Percentiles rank a stretch among this genome's conserved stretches.
These are phyloP conservation scores for Hyphopichia pseudoburtonii DNA, from an alignment of 1,139 yeast genomes.

Conservation along the genomic window DNA sequence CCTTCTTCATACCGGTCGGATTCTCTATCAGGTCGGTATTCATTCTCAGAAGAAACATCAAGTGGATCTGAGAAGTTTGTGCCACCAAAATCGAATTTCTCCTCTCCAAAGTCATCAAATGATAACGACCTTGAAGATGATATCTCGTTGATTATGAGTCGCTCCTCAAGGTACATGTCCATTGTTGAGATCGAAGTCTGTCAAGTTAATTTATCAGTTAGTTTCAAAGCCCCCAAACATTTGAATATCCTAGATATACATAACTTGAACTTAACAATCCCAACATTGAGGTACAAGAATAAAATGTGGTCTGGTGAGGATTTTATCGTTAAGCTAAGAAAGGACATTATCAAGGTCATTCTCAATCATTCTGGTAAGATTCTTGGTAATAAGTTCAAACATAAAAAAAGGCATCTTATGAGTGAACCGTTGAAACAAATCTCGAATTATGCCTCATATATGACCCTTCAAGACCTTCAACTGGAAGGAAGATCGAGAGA, in stretches of 20 bases:
- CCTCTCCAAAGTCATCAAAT: neutral
- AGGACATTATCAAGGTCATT: constrained; percentile 66
- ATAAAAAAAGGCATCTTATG: constrained; percentile 26
- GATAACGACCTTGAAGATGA: constrained; percentile 28
- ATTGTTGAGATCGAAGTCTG: constrained; percentile 59
- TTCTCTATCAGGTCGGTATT: neutral
- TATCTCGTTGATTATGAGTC: constrained; percentile 55
- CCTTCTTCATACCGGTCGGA: constrained; percentile 1
- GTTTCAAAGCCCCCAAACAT: constrained; percentile 75
- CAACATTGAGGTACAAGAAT: constrained; percentile 61
- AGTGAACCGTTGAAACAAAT: constrained; percentile 47
- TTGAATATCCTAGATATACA: constrained; percentile 71
- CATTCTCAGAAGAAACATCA: neutral
- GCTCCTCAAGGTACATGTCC: constrained; percentile 68
- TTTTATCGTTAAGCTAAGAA: constrained; percentile 59
- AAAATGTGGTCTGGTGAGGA: constrained; percentile 83
- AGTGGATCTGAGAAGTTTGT: neutral
- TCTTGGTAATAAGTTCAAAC: constrained; percentile 70
- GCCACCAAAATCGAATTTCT: neutral
- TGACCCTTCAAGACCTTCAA: constrained; percentile 43
- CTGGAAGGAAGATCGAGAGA: constrained; percentile 27
- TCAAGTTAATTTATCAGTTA: constrained; percentile 55
- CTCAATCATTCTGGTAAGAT: constrained; percentile 77
- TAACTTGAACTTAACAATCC: constrained; percentile 62
- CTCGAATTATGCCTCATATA: constrained; percentile 36